These are phyloP conservation scores for Trichoderma koningiopsis DNA, from an alignment of 2,329 filamentous ascomycete species.

Conservation along the genomic window DNA sequence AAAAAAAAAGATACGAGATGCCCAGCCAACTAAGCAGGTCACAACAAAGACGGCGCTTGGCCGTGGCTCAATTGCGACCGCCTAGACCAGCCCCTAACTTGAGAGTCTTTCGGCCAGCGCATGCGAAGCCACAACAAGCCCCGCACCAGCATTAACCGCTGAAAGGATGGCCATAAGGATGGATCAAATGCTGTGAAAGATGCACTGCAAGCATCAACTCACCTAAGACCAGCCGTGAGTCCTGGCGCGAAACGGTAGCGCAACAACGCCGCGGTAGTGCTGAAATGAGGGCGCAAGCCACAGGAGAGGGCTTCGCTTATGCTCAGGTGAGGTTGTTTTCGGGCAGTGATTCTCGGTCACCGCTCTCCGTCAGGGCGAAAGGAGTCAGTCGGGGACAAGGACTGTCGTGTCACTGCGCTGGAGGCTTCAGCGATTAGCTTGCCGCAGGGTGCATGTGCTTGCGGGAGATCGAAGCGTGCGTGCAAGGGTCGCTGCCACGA, in stretches of 20 bases:
- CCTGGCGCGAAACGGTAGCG: background rate
- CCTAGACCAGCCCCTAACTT: background rate
- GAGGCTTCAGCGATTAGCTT: background rate
- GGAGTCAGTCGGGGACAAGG: background rate
- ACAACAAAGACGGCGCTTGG: conserved; percentile 7
- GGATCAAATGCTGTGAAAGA: too few species aligned
- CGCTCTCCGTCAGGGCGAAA: background rate
- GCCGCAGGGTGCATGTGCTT: background rate
- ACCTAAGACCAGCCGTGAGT: background rate
- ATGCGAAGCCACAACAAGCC: background rate
- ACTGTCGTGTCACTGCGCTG: background rate
- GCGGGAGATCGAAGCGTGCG: background rate
- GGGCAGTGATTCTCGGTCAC: background rate
- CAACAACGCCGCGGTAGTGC: background rate
- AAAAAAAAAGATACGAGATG: conserved; percentile 3
- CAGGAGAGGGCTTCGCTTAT: background rate
- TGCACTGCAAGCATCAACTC: background rate
- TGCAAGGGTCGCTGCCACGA: background rate
- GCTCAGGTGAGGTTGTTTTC: background rate
- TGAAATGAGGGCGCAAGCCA: background rate
- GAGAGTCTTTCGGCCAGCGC: conserved; percentile 14
- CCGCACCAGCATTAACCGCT: background rate
- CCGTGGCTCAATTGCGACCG: background rate
- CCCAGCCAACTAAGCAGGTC: conserved; percentile 4
- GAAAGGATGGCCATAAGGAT: background rate